These are phyloP conservation scores for Claviceps purpurea DNA, from an alignment of 2,329 filamentous ascomycete genomes.

Conservation along the genomic window DNA sequence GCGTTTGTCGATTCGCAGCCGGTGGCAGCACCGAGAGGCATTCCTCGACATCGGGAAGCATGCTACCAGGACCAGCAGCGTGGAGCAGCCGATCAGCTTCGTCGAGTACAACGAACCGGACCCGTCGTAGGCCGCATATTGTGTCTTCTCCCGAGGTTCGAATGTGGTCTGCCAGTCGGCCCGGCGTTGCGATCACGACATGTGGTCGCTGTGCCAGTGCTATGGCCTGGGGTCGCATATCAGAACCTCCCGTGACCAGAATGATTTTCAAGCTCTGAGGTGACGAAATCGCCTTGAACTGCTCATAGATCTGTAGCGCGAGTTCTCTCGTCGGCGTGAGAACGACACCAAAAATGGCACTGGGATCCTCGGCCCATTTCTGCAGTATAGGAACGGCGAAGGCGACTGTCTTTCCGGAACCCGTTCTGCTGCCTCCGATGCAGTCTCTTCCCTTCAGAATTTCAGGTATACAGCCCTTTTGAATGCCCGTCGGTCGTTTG, in stretches of 20 bases:
- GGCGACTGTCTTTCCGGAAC: conserved; percentile 93
- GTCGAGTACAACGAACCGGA: conserved; percentile 80
- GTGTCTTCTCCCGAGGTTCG: conserved; percentile 85
- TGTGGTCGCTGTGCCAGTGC: conserved; percentile 72
- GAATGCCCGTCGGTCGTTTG: conserved; percentile 78
- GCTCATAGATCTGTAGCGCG: conserved; percentile 90
- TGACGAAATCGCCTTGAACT: conserved; percentile 84
- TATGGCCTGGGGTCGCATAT: conserved; percentile 85
- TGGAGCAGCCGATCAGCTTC: conserved; percentile 85
- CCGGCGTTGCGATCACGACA: conserved; percentile 87
- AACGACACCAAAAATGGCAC: conserved; percentile 79
- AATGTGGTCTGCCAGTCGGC: conserved; percentile 87
- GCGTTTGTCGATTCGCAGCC: conserved; percentile 68
- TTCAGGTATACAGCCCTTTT: conserved; percentile 82
- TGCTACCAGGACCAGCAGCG: conserved; percentile 60
- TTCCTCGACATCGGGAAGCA: conserved; percentile 88
- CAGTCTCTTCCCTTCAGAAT: conserved; percentile 86
- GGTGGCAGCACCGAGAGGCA: conserved; percentile 74
- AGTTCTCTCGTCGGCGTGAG: conserved; percentile 86
- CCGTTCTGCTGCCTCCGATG: conserved; percentile 87
- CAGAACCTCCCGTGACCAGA: conserved; percentile 81
- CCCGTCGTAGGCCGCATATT: conserved; percentile 63
- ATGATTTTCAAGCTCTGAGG: conserved; percentile 77
- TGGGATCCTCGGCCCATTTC: conserved; percentile 83
- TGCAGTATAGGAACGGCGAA: conserved; percentile 93